Conservation (phyloP, 805 yeast genomes). For the Saccharomycopsis synnaedendra region DNA sequence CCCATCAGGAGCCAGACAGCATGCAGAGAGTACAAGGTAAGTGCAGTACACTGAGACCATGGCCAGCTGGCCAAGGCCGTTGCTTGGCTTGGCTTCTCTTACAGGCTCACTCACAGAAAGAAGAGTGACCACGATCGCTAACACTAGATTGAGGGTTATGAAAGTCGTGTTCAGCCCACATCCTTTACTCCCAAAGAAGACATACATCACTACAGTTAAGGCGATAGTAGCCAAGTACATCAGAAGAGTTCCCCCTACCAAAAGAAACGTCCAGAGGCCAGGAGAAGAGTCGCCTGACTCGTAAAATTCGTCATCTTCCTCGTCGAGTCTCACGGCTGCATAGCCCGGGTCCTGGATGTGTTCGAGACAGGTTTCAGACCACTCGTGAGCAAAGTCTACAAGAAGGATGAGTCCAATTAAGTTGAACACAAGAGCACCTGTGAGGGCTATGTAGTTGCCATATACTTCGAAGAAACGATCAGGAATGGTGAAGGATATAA, state of each 20-base stretch:
- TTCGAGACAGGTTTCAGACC: conserved; percentile 94
- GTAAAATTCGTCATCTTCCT: conserved; percentile 25
- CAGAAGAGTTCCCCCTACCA: conserved; percentile 75
- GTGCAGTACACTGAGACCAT: conserved; percentile 94
- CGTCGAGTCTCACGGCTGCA: conserved; percentile 21
- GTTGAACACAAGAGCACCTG: conserved; percentile 75
- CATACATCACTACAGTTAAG: conserved; percentile 70
- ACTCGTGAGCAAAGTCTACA: conserved; percentile 96
- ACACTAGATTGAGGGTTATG: conserved; percentile 60
- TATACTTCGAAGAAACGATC: conserved; percentile 79
- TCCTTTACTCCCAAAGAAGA: conserved; percentile 68
- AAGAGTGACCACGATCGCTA: conserved; percentile 52
- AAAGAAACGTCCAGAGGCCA: conserved; percentile 64
- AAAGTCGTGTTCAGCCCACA: conserved; percentile 89
- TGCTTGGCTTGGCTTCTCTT: conserved; percentile 88
- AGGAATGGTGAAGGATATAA: conserved; percentile 67
- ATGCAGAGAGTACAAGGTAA: conserved; percentile 82
- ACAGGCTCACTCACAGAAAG: conserved; percentile 72
- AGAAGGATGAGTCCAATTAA: conserved; percentile 81
- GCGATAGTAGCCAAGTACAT: conserved; percentile 72
- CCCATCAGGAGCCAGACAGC: conserved; percentile 95
- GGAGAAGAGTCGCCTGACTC: conserved; percentile 27
- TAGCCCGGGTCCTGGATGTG: conserved; percentile 78
- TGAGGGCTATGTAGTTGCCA: conserved; percentile 83
- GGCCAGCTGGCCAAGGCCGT: conserved; percentile 93